Conservation (phyloP, 129 eudicot genomes). For the Smallanthus sonchifolius region DNA sequence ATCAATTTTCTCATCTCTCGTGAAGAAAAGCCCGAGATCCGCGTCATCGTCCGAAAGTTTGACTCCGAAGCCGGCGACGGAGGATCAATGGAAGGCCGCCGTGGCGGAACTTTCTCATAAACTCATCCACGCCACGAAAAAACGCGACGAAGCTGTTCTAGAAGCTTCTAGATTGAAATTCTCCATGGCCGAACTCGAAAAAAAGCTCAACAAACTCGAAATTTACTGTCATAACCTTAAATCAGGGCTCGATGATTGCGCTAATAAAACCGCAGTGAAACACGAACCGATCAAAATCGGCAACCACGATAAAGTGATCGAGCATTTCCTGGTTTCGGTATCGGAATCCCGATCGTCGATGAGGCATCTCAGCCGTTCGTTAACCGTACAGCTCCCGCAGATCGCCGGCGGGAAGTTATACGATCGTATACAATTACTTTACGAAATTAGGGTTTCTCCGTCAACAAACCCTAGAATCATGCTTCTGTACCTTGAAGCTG, state of each 20-base stretch:
- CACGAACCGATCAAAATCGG: conserved; percentile 37
- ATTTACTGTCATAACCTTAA: conserved; percentile 65
- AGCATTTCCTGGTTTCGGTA: conserved; percentile 62
- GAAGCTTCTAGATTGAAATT: conserved; percentile 70
- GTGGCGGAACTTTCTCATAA: conserved; percentile 77
- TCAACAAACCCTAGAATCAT: conserved; percentile 62
- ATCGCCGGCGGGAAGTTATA: conserved; percentile 54
- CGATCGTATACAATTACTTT: conserved; percentile 51
- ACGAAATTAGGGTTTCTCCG: conserved; percentile 54
- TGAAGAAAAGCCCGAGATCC: conserved; percentile 61
- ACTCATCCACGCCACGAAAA: conserved; percentile 66
- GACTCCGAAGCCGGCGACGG: conserved; percentile 34
- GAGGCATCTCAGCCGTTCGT: conserved; percentile 55
- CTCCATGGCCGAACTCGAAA: conserved; percentile 81
- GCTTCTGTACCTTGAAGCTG: conserved; percentile 60
- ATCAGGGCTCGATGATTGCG: conserved; percentile 77
- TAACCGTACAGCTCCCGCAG: conserved; percentile 59
- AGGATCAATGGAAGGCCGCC: conserved; percentile 78
- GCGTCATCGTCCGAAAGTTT: conserved; percentile 27
- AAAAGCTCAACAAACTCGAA: conserved; percentile 83
- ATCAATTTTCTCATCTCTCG: conserved; percentile 50
- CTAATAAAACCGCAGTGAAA: conserved; percentile 14
- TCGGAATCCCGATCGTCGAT: conserved; percentile 65
- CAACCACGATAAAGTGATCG: conserved; percentile 56
- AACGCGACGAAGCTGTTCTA: conserved; percentile 70